phyloP scores from a whole-genome alignment of 2,329 filamentous ascomycete species.

The Coniochaeta sp. region DNA sequence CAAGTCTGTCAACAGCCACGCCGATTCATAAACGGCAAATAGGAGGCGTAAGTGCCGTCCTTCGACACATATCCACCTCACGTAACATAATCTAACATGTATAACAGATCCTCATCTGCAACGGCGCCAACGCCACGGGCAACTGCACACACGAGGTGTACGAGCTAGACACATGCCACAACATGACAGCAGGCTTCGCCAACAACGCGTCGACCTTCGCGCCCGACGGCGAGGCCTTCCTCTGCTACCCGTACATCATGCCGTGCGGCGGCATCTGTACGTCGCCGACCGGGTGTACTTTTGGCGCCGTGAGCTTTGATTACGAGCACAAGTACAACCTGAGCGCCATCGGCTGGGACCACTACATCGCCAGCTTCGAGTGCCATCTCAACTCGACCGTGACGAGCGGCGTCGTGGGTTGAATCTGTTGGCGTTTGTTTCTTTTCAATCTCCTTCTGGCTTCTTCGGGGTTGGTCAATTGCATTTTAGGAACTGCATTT shows the following conservation, averaged over 20 bases:
- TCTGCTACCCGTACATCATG: slow-evolving; percentile 36
- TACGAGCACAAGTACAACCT: slow-evolving; percentile 41
- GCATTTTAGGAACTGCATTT: not conserved
- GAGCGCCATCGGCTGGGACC: slow-evolving; percentile 35
- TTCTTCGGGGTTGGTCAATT: not conserved
- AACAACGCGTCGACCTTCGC: slow-evolving; percentile 41
- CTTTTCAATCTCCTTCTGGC: too few species aligned
- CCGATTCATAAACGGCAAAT: slow-evolving; percentile 32
- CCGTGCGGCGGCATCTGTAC: slow-evolving; percentile 36
- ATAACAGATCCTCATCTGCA: slow-evolving; percentile 40
- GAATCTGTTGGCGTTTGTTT: not conserved
- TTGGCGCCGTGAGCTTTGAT: slow-evolving; percentile 37
- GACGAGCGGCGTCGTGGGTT: slow-evolving; percentile 5
- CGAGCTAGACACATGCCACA: slow-evolving; percentile 34
- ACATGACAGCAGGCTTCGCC: slow-evolving; percentile 32
- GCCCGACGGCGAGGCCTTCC: slow-evolving; percentile 40
- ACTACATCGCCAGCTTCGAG: slow-evolving; percentile 26
- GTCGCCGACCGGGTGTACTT: slow-evolving; percentile 45
- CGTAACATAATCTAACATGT: not conserved
- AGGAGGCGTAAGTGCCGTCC: slow-evolving; percentile 35
- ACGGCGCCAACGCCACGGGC: slow-evolving; percentile 40
- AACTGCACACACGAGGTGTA: slow-evolving; percentile 36
- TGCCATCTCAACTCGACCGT: slow-evolving; percentile 21
- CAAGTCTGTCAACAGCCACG: slow-evolving; percentile 6
- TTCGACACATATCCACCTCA: not conserved